Conservation (phyloP, 352 stramenopile genomes). For the Pythium pyrilobum region DNA sequence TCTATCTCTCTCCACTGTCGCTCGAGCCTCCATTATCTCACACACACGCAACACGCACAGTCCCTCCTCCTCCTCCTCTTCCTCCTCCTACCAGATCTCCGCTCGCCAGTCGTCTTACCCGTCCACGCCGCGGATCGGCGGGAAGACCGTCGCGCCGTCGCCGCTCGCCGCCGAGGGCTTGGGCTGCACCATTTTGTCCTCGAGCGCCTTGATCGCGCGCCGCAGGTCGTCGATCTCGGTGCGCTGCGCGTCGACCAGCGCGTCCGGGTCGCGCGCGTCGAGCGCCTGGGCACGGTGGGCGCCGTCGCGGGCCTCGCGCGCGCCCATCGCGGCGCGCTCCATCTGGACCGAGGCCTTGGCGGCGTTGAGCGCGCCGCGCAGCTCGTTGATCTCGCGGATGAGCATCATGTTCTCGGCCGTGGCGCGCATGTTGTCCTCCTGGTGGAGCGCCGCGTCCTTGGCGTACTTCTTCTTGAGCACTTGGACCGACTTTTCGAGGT, state of each 20-base stretch:
- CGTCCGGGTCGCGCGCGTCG: conserved; percentile 36
- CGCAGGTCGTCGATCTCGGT: conserved; percentile 75
- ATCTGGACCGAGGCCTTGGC: conserved; percentile 81
- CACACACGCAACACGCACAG: no score
- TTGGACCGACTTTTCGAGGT: conserved; percentile 90
- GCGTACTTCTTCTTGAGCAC: conserved; percentile 85
- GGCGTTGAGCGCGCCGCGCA: conserved; percentile 67
- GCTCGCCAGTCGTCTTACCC: no score
- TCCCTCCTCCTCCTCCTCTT: no score
- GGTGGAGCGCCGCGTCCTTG: conserved; percentile 62
- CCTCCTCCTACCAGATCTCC: no score
- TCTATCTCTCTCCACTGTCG: no score
- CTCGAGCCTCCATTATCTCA: no score
- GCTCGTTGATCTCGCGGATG: conserved; percentile 91
- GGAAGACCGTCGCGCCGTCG: no score
- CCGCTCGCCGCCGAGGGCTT: no score
- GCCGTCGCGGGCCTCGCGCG: conserved; percentile 13
- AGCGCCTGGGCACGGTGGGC: conserved; percentile 11
- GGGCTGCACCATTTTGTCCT: conserved; percentile 58
- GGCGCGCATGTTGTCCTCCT: conserved; percentile 53
- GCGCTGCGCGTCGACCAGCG: conserved; percentile 48
- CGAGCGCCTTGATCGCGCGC: conserved; percentile 67
- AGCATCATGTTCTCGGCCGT: conserved; percentile 88
- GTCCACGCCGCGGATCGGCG: conserved; percentile 41
- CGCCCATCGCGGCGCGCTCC: conserved; percentile 46